Base-by-base conservation (phyloP, 345 rosid species). In the Lepidium aucheri region DNA sequence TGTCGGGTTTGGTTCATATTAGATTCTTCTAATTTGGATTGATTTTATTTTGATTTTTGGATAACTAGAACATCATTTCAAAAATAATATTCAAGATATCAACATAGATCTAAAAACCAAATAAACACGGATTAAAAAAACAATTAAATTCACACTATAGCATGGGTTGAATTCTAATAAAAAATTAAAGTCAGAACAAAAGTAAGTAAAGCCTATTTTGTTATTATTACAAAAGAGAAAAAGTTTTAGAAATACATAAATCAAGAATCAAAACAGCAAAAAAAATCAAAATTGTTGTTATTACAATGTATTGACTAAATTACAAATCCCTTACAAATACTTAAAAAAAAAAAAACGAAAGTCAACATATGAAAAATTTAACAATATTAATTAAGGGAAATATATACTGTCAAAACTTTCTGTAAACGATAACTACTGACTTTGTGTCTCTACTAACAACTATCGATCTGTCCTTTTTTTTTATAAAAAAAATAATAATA, bases 241-340 rank as follows among this genome's bases (percentile, higher is more conserved):
- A 1, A 30, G 12, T 43, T 58, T 11, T 49, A 20, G n/a, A n/a
- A n/a, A 3, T 42, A 32, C 38, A 5, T 33, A 26, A 47, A 33
- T 51, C 4, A 7, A 16, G 36, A 53, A 15, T 12, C 2, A 15
- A 64, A 39, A 63, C 41, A 68, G 7, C 18, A 2, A 13, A 35
- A 42, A 53, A 13, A 43, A 70, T 70, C 69, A 70, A 53, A 70
- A 70, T 28, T 70, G 75, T 54, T 70, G 42, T 71, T 7, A 63
- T 55, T 71, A 63, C 69, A 35, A 39, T 39, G 45, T 56, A 36
- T 55, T 50, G 50, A 62, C 38, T 38, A 63, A 54, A 56, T 64
- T 45, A 63, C 69, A 71, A 62, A 26, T 24, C 55, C 53, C 49
- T 33, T 51, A 20, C n/a, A 43, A 61, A 24, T 5, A 44, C 24